Percentiles rank a stretch among this genome's conserved stretches.
phyloP scores from a whole-genome alignment of 176 grass and related monocot species.

The Oropetium thomaeum region DNA sequence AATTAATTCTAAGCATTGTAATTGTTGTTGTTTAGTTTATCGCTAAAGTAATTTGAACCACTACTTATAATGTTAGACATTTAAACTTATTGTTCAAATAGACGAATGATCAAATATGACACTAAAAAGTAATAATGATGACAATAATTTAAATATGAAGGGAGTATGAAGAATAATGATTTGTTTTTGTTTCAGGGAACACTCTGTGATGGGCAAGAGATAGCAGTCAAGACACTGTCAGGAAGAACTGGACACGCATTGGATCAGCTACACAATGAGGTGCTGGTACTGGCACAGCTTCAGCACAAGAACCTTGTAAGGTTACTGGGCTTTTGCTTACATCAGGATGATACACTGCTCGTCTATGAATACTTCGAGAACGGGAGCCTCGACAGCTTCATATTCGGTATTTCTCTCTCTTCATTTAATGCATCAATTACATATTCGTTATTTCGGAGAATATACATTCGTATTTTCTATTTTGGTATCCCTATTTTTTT shows the following conservation, averaged over 20 bases:
- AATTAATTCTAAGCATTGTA: no score
- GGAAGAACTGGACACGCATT: constrained; percentile 12
- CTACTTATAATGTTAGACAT: no score
- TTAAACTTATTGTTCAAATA: no score
- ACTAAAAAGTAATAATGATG: no score
- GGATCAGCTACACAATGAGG: constrained; percentile 42
- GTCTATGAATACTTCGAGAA: constrained; percentile 42
- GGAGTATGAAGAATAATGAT: background rate
- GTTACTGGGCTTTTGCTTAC: constrained; percentile 40
- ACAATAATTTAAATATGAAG: no score
- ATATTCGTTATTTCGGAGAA: no score
- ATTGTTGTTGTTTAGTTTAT: no score
- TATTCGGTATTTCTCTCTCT: constrained; percentile 38
- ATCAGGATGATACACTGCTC: constrained; percentile 31
- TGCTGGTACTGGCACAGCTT: constrained; percentile 35
- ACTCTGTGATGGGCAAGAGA: constrained; percentile 32
- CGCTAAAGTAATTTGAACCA: no score
- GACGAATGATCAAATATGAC: no score
- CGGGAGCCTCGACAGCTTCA: constrained; percentile 35
- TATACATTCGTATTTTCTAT: no score
- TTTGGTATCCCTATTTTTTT: no score
- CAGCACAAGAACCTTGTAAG: constrained; percentile 63
- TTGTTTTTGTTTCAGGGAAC: constrained; percentile 31
- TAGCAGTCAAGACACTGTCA: constrained; percentile 52
- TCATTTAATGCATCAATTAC: background rate